These are phyloP conservation scores for Erigeron canadensis DNA, from an alignment of 129 eudicot genomes.

Conservation along the genomic window DNA sequence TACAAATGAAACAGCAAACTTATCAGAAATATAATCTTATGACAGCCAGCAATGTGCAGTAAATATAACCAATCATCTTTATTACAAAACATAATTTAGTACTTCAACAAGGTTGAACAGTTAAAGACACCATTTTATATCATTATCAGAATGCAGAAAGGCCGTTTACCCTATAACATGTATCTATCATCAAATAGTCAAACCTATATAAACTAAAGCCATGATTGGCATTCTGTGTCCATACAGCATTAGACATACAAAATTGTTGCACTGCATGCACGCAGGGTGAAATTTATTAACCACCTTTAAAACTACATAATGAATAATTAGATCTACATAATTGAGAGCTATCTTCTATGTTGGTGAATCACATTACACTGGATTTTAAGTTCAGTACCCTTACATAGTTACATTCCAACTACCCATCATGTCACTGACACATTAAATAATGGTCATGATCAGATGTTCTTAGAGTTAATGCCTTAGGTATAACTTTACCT, in stretches of 20 bases:
- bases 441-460: neutral
- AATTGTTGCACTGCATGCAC: slow-evolving; percentile 14
- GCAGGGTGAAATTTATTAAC: slow-evolving; percentile 14
- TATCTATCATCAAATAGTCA: slow-evolving; percentile 15
- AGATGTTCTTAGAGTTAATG: neutral
- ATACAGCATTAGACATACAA: neutral
- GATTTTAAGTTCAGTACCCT: neutral
- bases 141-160: neutral
- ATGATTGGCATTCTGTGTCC: neutral
- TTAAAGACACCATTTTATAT: neutral
- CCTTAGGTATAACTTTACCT: neutral
- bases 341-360: neutral
- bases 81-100: neutral
- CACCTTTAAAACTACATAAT: neutral
- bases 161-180: slow-evolving; percentile 18
- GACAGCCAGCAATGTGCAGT: slow-evolving; percentile 14
- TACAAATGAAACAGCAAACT: slow-evolving; percentile 33
- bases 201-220: neutral
- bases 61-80: neutral
- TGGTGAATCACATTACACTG: neutral
- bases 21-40: slow-evolving; percentile 17
- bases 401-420: slow-evolving; percentile 11
- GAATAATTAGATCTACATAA: neutral
- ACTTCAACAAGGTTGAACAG: neutral
- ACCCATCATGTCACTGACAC: neutral